Base-by-base conservation (phyloP, 352 stramenopile genomes). In the Phytopythium montanum region DNA sequence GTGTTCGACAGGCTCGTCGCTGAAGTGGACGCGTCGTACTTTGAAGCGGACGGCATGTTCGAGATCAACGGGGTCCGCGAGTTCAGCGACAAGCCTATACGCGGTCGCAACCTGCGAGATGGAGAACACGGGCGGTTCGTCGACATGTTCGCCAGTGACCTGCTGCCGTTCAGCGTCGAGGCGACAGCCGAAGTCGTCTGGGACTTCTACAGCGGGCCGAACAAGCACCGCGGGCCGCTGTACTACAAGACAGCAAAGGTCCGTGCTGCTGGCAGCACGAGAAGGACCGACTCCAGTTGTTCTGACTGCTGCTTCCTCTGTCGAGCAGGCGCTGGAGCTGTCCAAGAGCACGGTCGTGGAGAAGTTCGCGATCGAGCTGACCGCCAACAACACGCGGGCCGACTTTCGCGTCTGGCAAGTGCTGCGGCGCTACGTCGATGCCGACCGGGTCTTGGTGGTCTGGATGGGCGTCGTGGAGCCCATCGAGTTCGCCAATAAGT, bases 361-460 rank as follows among this genome's bases (percentile, higher is more conserved):
- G 36, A 61, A 72, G 54, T 72, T 69, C 41, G 64, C 60, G 2
- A 69, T 72, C 53, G 64, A 75, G 25, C 39, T 72, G 28, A 65
- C 60, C 25, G 62, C 68, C 12, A 72, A 75, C 45, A 62, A 59
- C 0, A 62, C 57, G 0, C 57, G 56, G 9, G 64, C 55, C 8
- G 64, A 78, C 42, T 79, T 87, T 48, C 61, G 70, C 21, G 64
- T 82, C 10, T 70, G 81, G 62, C 74, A 85, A 50, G 73, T 87
- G 52, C 42, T 85, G 25, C 68, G 76, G 2, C 74, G 76, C 5
- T 84, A 76, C 64, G 74, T 79, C 2, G 76, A 87, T 48, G 53
- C 69, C 10, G 72, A 80, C 39, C 76, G 76, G 18, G 66, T 84
- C 5, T 51, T 85, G 39, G 71, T 87, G 23, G 76, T 85, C 19